Evolutionary conservation across 2,329 filamentous ascomycete species (phyloP), one percentile per base, ranked within the genome.

Genomic region (Mariannaea sp.): DNA sequence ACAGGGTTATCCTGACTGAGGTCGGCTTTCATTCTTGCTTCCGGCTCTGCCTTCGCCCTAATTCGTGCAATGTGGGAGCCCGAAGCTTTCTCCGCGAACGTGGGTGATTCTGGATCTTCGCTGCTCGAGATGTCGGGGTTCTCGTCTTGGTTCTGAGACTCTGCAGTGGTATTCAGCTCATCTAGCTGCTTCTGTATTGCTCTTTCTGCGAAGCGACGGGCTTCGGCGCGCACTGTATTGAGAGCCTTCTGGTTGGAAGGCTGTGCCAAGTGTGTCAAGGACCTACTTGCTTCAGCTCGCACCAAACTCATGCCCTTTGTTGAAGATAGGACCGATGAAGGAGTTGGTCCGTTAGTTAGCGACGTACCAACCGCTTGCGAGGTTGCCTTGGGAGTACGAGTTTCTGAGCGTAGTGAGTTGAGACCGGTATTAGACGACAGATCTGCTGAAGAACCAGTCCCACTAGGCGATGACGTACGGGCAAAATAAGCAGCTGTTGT

Each of bases 191-290:
- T 1, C 59, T 52, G 19, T 47, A 22, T 17, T 12, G 35, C 57
- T 19, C 57, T 60, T 39, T 69, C 61, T 20, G 64, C 59, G 48
- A 60, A 60, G 36, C 57, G 61, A 17, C 43, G 59, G 9, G 60
- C 55, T 17, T 49, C 20, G 12, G 32, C 51, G 13, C 56, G 54
- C 8, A 44, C 20, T 1, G 45, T 35, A 20, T 29, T 49, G 14
- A 44, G 36, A 2, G 29, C 40, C 13, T 30, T 46, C 29, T 4
- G 19, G 19, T 29, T 32, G 16, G 10, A 16, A 32, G 29, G 29
- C 13, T 5, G 4, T 32, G 29, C 13, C 9, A 32, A n/a, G 29
- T 5, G 9, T 6, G 29, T 8, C 13, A 12, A 10, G 13, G 29
- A 32, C 24, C 17, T n/a, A 22, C n/a, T 12, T 26, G 20, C 8